A percentile compares a stretch with the other conserved stretches of the same genome.
These are phyloP conservation scores for Leccinum sublutescens DNA, from an alignment of 768 basidiomycete species.

Conservation along the genomic window DNA sequence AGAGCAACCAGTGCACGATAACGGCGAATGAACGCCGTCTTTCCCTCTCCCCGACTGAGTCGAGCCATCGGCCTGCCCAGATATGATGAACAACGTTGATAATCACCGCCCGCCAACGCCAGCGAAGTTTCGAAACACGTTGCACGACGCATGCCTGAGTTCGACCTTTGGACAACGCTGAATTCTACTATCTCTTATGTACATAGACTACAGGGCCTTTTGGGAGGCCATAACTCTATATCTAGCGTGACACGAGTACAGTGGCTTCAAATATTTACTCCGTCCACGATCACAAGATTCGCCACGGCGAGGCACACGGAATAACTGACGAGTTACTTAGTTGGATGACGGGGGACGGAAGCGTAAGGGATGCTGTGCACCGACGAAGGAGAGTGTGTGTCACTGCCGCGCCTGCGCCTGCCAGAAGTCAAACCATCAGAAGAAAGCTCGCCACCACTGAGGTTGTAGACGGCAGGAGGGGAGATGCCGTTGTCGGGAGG, in stretches of 20 bases:
- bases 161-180: too few relatives aligned
- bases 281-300: neutral
- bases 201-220: too few relatives aligned
- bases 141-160: neutral
- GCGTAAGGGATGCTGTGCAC: constrained; percentile 52
- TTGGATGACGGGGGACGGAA: constrained; percentile 51
- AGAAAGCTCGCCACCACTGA: constrained; percentile 68
- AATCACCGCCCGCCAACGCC: neutral
- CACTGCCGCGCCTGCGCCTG: constrained; percentile 69
- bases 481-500: constrained; percentile 66
- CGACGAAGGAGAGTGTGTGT: constrained; percentile 51
- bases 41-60: neutral
- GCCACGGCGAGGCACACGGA: neutral
- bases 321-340: neutral
- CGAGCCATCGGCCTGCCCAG: neutral
- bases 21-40: neutral
- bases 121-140: neutral
- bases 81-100: neutral
- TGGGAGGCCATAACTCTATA: neutral
- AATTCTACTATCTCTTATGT: too few relatives aligned
- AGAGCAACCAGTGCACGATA: neutral
- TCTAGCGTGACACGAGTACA: neutral
- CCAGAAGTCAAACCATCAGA: constrained; percentile 67
- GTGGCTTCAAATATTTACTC: neutral
- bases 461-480: constrained; percentile 68